Evolutionary conservation across 495 filamentous ascomycete genomes (phyloP), one percentile per base, ranked within the genome.

Genomic region (Aspergillus bertholletiae): DNA sequence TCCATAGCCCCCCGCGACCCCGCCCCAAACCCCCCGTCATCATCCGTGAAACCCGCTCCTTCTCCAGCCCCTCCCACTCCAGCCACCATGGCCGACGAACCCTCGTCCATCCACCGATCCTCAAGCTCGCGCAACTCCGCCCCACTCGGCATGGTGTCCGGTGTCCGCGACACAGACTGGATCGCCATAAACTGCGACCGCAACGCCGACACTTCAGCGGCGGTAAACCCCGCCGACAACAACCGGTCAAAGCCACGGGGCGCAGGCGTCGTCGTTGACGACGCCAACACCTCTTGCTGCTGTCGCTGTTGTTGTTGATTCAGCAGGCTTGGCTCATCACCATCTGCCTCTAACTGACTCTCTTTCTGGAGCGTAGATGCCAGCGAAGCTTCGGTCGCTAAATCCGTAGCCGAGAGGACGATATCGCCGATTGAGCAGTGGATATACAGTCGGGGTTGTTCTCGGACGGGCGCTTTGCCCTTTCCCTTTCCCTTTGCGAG

Each of bases 81-180:
- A 24, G 71, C 71, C 32, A 53, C 65, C 21, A 76, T 69, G 23
- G 74, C 63, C 24, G 70, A 74, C 35, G 75, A 76, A 52, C 85
- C 85, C 59, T 84, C 84, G 54, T 98, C 94, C 59, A 98, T 87
- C 94, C 94, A 98, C 11, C 86, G 76, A 58, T 98, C 93, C 63
- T 98, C 94, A 55, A 97, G 67, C 51, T 76, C 70, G 5, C 84
- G 79, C 37, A 88, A 63, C 51, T 80, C 78, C 21, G 86, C 55
- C 52, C 80, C 64, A 58, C 79, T 69, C 7, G 92, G 92, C 87
- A 96, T 89, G 1, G 87, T 89, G 65, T 95, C 90, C 7, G 88
- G 89, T 8, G 92, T 94, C 53, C 88, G 84, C 8, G 87, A 83
- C 49, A 85, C 77, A 17, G 86, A 78, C 57, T 94, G 89, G 48